Conservation (phyloP, 495 filamentous ascomycete genomes). For the Thozetella sp. region DNA sequence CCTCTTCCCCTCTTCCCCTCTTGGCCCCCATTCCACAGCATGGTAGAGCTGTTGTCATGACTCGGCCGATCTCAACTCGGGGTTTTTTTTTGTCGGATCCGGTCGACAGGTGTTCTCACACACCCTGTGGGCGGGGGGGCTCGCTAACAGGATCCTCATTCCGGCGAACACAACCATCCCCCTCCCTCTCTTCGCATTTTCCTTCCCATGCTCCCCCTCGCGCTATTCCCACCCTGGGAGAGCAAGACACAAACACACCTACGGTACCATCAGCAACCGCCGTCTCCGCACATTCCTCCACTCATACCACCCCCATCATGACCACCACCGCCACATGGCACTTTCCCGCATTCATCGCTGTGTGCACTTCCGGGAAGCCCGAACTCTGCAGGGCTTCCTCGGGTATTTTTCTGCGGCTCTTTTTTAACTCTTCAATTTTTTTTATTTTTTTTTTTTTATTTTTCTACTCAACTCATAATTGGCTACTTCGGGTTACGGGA, state of each 20-base stretch:
- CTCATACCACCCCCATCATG: not conserved
- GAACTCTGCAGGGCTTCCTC: not conserved
- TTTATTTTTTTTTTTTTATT: constrained; percentile 3
- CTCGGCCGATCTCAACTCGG: too few relatives aligned
- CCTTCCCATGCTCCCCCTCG: not conserved
- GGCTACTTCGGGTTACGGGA: not conserved
- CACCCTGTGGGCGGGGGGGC: too few relatives aligned
- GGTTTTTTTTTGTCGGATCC: too few relatives aligned
- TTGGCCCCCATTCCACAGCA: not conserved
- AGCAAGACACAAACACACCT: not conserved
- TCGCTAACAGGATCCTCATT: not conserved
- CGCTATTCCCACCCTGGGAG: not conserved
- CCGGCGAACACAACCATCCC: not conserved
- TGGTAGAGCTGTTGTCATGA: not conserved
- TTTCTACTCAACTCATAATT: not conserved
- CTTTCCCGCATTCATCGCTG: not conserved
- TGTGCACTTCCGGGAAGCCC: too few relatives aligned
- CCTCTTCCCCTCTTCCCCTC: too few relatives aligned
- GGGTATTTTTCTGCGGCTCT: not conserved
- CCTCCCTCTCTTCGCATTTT: too few relatives aligned
- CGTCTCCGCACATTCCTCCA: not conserved
- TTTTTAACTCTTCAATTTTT: not conserved
- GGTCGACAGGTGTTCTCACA: too few relatives aligned
- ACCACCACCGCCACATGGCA: not conserved
- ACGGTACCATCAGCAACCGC: not conserved